Base-by-base conservation (phyloP, 441 rosid species). In the Arabidopsis lyrata region DNA sequence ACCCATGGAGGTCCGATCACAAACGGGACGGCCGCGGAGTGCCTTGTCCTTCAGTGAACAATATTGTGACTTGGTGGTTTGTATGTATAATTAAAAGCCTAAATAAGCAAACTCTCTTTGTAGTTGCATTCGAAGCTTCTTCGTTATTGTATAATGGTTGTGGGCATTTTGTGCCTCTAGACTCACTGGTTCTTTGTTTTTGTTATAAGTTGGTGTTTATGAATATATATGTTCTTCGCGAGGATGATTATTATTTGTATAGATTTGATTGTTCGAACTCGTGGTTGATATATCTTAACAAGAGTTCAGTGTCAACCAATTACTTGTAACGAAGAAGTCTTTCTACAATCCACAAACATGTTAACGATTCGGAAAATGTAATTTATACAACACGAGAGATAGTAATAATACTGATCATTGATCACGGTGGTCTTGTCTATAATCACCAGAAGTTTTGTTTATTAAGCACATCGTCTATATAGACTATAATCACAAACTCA, bases 41-140 rank as follows among this genome's bases (percentile, higher is more conserved):
- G 80, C 77, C 18, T 77, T 58, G 80, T 77, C 39, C 80, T 65
- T 39, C 76, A 71, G 76, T 77, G 76, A 77, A 65, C 42, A 50
- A 34, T 12, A 2, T 29, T 14, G 42, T 20, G 34, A 47, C 42
- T 24, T 27, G 22, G 60, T 62, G 53, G 68, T 15, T 39, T 41
- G 4, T 65, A 65, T 77, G 63, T 77, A 42, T 64, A 70, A 70
- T 48, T 63, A 60, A 18, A 78, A 66, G 66, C 66, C 55, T 48
- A 48, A 64, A 48, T 64, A 64, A 64, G 69, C 69, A 64, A 63
- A 63, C 57, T 34, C 34, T 64, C 18, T 34, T 13, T 0, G 34
- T 64, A 29, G 56, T 61, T 61, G 79, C 79, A 76, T 63, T 48
- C 48, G 61, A 76, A 56, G 61, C 61, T 56, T 76, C 29, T 15